Percentiles rank a stretch among this genome's conserved stretches.
Conservation (phyloP, 2,329 filamentous ascomycete genomes). For the Pyrenochaeta sp. region DNA sequence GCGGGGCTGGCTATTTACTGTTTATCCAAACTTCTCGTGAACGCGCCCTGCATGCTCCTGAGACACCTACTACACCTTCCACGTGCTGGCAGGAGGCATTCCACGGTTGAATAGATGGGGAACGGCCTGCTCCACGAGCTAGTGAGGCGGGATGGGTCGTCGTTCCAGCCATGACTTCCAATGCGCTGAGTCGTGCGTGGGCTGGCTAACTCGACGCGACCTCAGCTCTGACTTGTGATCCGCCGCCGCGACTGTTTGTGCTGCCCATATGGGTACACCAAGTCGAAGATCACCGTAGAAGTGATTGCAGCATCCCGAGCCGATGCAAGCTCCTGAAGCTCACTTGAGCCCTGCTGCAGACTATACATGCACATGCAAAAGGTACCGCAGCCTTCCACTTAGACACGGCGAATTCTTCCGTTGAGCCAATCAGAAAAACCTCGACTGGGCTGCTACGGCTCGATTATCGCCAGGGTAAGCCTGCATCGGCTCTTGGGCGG, state of each 20-base stretch:
- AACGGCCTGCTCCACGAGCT: constrained; percentile 15
- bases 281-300: not conserved
- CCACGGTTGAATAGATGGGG: constrained; percentile 19
- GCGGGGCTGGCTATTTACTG: constrained; percentile 5
- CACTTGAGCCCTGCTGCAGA: constrained; percentile 18
- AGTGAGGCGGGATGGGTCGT: constrained; percentile 12
- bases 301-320: constrained; percentile 1
- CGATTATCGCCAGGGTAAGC: constrained; percentile 16
- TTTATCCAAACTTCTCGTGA: constrained; percentile 5
- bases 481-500: constrained; percentile 10
- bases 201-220: constrained; percentile 16
- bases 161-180: constrained; percentile 17
- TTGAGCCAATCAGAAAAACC: constrained; percentile 39
- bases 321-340: constrained; percentile 21
- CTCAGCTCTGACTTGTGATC: constrained; percentile 12
- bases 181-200: constrained; percentile 14
- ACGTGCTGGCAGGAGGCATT: constrained; percentile 15
- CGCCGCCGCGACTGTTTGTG: not conserved
- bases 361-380: constrained; percentile 29
- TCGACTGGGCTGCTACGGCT: constrained; percentile 13
- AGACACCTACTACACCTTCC: constrained; percentile 14
- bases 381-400: constrained; percentile 26
- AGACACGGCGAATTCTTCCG: constrained; percentile 23
- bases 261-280: not conserved
- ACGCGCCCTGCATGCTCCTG: constrained; percentile 17